phyloP scores from a whole-genome alignment of 192 early-diverging fungal species.

The Geosiphon pyriformis region DNA sequence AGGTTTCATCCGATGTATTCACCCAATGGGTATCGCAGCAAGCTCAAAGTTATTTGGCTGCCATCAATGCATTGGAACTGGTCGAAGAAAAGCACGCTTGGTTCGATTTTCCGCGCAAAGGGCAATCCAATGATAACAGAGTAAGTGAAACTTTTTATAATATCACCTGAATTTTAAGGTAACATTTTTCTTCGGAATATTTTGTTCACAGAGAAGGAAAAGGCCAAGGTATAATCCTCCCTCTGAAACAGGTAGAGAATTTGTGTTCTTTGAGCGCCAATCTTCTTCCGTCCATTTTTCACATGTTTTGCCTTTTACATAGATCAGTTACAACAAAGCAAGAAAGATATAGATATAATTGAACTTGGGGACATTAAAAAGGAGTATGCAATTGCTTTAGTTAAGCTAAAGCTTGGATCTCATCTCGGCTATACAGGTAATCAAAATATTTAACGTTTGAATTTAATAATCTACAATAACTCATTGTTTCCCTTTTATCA shows the following conservation, averaged over 20 bases:
- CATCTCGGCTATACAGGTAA: neutral
- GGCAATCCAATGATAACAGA: neutral
- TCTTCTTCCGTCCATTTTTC: too few relatives aligned
- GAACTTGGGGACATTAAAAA: neutral
- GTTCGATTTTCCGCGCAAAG: neutral
- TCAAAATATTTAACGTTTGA: too few relatives aligned
- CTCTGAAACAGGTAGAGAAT: neutral
- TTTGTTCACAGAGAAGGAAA: neutral
- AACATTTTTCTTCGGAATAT: too few relatives aligned
- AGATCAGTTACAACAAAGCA: neutral
- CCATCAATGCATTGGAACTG: constrained; percentile 2
- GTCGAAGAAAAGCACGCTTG: neutral
- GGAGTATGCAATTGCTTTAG: neutral
- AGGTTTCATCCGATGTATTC: neutral
- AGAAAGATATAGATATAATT: neutral
- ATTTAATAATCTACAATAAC: too few relatives aligned
- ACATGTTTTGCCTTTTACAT: too few relatives aligned
- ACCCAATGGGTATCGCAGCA: neutral
- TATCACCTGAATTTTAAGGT: too few relatives aligned
- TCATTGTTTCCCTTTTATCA: neutral
- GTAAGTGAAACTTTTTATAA: too few relatives aligned
- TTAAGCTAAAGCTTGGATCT: neutral
- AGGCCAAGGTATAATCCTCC: neutral
- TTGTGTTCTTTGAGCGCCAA: neutral
- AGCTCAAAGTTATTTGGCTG: constrained; percentile 7